Conservation (phyloP, 805 yeast genomes). For the Yamadazyma paraphyllophila region DNA sequence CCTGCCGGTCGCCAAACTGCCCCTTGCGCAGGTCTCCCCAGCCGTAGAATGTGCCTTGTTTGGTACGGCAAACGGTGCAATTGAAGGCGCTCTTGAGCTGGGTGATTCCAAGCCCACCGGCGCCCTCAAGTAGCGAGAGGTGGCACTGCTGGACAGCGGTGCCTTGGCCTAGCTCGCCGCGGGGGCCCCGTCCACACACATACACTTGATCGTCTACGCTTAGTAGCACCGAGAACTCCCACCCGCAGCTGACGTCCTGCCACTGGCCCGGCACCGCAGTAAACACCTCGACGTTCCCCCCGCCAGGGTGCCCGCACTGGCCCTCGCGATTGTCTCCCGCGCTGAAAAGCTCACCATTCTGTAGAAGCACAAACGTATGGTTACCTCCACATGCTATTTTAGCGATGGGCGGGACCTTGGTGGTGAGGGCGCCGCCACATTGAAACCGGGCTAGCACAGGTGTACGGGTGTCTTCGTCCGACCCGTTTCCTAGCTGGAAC, state of each 20-base stretch:
- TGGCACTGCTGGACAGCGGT: slow-evolving; percentile 8
- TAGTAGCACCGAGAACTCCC: slow-evolving; percentile 68
- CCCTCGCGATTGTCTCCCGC: slow-evolving; percentile 60
- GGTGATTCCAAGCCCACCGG: slow-evolving; percentile 1
- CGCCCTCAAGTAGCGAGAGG: slow-evolving; percentile 12
- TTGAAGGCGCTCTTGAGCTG: slow-evolving; percentile 41
- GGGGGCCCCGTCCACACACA: slow-evolving; percentile 60
- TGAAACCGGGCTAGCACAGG: slow-evolving; percentile 19
- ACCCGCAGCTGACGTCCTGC: slow-evolving; percentile 65
- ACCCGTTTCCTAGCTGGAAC: slow-evolving; percentile 65
- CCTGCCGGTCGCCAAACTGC: slow-evolving; percentile 34
- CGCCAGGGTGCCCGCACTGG: slow-evolving; percentile 44
- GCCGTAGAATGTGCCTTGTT: slow-evolving; percentile 49
- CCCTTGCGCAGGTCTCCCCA: slow-evolving; percentile 72
- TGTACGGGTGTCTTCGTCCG: slow-evolving; percentile 43
- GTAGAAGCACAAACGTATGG: slow-evolving; percentile 64
- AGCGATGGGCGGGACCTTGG: neutral
- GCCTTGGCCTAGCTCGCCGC: slow-evolving; percentile 72
- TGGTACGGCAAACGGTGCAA: slow-evolving; percentile 39
- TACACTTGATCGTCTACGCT: slow-evolving; percentile 39
- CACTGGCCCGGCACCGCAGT: slow-evolving; percentile 24
- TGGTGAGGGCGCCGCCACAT: slow-evolving; percentile 8
- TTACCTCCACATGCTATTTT: slow-evolving; percentile 80
- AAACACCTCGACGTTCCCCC: slow-evolving; percentile 4
- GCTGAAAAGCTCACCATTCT: slow-evolving; percentile 51